These are phyloP conservation scores for Sporothrix euskadiensis DNA, from an alignment of 2,329 filamentous ascomycete species.

Conservation along the genomic window DNA sequence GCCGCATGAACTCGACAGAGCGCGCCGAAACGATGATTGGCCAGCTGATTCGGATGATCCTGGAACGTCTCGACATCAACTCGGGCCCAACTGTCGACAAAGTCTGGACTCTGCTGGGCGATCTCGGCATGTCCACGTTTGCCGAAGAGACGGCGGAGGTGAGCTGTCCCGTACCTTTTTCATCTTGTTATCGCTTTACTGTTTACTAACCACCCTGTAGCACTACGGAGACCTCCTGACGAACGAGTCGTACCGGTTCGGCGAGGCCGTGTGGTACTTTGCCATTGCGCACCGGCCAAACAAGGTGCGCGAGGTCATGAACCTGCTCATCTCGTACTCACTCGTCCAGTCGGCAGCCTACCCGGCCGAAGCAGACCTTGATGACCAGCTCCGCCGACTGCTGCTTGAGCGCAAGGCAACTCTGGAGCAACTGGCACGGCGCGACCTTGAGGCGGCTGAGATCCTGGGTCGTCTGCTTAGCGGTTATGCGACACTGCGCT, in stretches of 20 bases:
- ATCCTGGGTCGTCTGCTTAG: constrained; percentile 83
- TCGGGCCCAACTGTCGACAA: constrained; percentile 75
- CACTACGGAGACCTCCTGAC: constrained; percentile 79
- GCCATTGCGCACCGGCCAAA: constrained; percentile 75
- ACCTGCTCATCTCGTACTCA: constrained; percentile 83
- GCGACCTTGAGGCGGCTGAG: constrained; percentile 78
- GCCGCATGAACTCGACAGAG: constrained; percentile 72
- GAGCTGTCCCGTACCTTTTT: constrained; percentile 39
- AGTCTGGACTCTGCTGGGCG: constrained; percentile 74
- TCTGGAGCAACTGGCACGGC: constrained; percentile 68
- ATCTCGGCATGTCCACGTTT: constrained; percentile 75
- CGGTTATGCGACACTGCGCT: constrained; percentile 87
- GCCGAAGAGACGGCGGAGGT: constrained; percentile 83
- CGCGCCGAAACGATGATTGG: constrained; percentile 73
- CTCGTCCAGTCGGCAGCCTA: constrained; percentile 82
- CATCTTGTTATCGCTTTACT: background rate
- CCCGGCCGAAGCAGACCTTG: constrained; percentile 70
- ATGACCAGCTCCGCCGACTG: constrained; percentile 68
- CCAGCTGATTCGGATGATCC: constrained; percentile 65
- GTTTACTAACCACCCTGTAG: constrained; percentile 46
- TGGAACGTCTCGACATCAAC: constrained; percentile 63
- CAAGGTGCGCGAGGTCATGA: constrained; percentile 82
- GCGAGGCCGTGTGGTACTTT: constrained; percentile 87
- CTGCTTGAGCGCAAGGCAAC: constrained; percentile 71
- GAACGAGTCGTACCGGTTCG: constrained; percentile 73